Evolutionary conservation across 2,329 filamentous ascomycete genomes (phyloP), one percentile per base, ranked within the genome.

Genomic region (Exserohilum rostratum): DNA sequence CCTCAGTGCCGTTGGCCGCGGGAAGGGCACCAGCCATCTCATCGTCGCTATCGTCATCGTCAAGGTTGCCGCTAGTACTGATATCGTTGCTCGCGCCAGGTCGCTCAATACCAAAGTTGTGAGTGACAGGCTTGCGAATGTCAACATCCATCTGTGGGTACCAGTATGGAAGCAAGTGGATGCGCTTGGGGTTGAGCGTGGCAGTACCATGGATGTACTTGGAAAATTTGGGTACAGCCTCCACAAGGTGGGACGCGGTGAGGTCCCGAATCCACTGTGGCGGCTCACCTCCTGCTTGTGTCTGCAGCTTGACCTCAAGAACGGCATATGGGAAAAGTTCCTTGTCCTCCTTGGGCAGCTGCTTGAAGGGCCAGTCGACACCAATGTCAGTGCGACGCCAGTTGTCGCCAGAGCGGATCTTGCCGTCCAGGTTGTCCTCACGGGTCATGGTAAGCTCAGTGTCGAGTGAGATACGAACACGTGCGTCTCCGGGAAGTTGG

Each of bases 181-280:
- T 99, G 50, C 90, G 87, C 39, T 87, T 84, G 0, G 93, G 93
- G 75, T 97, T 96, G 40, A 99, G 79, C 10, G 86, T 90, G 9
- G 93, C 93, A 1, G 89, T 92, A 55, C 95, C 95, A 75, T 99
- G 95, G 54, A 99, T 98, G 75, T 98, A 99, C 78, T 99, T 99
- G 70, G 92, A 97, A 77, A 98, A 99, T 73, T 99, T 99, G 58
- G 95, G 95, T 2, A 99, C 93, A n/a, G 95, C 93, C 78, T 99
- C 95, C 2, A 99, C 95, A 13, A 99, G 83, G 78, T 99, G 95
- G 59, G 92, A 96, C 11, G 91, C 85, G 39, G 92, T 96, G 46
- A 99, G 83, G 71, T 98, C 91, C 18, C 92, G 88, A 66, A 99
- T 93, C 95, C 95, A 99, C 71, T 96, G 90, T 0, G 95, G 95